Evolutionary conservation across 2,329 filamentous ascomycete genomes (phyloP), one percentile per base, ranked within the genome.

Genomic region (Penicillium sp.): DNA sequence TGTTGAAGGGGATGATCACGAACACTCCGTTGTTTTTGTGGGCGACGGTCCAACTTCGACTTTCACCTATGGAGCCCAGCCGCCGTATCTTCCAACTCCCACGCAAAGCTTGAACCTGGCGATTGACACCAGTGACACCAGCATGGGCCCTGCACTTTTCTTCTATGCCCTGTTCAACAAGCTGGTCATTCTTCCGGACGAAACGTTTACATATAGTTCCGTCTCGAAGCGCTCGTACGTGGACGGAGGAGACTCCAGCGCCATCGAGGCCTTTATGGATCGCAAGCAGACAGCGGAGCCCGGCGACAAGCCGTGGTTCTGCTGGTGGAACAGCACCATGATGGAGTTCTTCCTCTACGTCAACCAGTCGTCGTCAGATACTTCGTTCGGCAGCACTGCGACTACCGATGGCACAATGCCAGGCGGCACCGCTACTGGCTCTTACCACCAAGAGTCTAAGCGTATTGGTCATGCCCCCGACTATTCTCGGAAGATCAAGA

Each of bases 271-370:
- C 47, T 61, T 56, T 50, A 57, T 52, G 31, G 53, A 68, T 46
- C 71, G 72, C 51, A 74, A 74, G 35, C 72, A 76, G 56, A 66
- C 74, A 45, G 73, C 73, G 10, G 65, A 73, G 50, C 75, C 78
- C n/a, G 81, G 82, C 8, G 82, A 87, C 31, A 78, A 77, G 52
- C 84, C 85, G 2, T 89, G 85, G 85, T 86, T 83, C 62, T 89
- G 85, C 67, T 82, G 81, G 65, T 89, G 84, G 84, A 88, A 88
- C 63, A 73, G 76, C 13, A 88, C 85, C 0, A 76, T 83, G 47
- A 75, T 88, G 44, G 85, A 88, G 66, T 81, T 82, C 33, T 88
- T 87, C 68, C 78, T 89, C 42, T 89, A 87, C 62, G 74, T 83
- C 47, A 78, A 81, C 48, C 69, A 82, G 64, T 74, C 81, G 43